Evolutionary conservation across 192 early-diverging fungal species (phyloP).

Genomic region (Allomyces macrogynus): DNA sequence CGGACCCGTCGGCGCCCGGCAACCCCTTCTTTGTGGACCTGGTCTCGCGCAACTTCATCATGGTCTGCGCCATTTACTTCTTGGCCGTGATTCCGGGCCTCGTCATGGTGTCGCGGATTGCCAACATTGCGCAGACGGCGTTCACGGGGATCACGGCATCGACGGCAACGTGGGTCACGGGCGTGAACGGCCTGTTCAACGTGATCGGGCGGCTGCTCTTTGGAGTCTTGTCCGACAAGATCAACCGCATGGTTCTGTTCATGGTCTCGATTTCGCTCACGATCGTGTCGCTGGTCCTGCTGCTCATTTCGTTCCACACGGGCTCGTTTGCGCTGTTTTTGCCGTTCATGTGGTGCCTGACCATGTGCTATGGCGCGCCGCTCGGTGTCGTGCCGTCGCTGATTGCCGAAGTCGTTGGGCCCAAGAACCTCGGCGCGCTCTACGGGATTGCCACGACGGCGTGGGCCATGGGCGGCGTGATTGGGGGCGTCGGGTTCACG

Average conservation of each 20-base stretch:
- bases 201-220: background rate
- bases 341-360: background rate
- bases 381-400: background rate
- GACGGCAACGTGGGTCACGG: background rate
- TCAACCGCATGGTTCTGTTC: background rate
- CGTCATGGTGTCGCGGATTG: conserved; percentile 33
- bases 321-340: background rate
- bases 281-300: background rate
- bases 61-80: conserved; percentile 37
- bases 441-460: background rate
- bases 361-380: background rate
- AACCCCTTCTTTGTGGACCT: conserved; percentile 19
- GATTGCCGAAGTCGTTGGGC: background rate
- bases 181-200: background rate
- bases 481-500: background rate
- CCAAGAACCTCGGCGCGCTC: background rate
- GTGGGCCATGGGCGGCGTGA: background rate
- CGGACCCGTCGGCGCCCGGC: background rate
- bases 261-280: background rate
- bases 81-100: conserved; percentile 38
- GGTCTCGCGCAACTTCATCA: conserved; percentile 32
- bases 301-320: background rate
- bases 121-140: conserved; percentile 30
- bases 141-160: conserved; percentile 17
- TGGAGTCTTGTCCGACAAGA: background rate